phyloP scores from a whole-genome alignment of 1,284 basidiomycete species.

The Vanrija sp. region DNA sequence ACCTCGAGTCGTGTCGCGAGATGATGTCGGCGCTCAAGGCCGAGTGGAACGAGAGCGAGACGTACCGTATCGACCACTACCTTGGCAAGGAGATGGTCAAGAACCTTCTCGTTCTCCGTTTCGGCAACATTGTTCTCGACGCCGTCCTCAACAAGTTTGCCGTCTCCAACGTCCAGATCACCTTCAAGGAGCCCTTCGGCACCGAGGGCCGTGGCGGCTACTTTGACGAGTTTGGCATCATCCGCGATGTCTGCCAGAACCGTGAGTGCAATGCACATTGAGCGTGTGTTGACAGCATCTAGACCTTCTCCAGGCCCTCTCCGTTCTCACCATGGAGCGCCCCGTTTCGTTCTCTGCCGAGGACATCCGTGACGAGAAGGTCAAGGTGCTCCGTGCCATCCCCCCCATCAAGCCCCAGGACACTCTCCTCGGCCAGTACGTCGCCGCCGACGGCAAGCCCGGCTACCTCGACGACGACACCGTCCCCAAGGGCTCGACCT shows the following conservation, averaged over 20 bases:
- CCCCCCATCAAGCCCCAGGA: conserved; percentile 73
- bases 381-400: conserved; percentile 88
- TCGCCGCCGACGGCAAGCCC: conserved; percentile 79
- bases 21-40: conserved; percentile 75
- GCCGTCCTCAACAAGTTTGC: conserved; percentile 90
- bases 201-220: conserved; percentile 96
- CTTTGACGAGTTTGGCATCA: conserved; percentile 98
- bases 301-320: conserved; percentile 91
- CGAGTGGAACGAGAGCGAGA: conserved; percentile 91
- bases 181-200: conserved; percentile 96
- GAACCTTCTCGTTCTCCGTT: conserved; percentile 88
- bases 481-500: conserved; percentile 83
- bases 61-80: conserved; percentile 96
- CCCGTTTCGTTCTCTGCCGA: conserved; percentile 95
- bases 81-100: conserved; percentile 99
- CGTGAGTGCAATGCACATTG: conserved; percentile 58
- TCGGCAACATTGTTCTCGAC: conserved; percentile 84
- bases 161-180: conserved; percentile 93
- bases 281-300: conserved; percentile 1
- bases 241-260: conserved; percentile 93
- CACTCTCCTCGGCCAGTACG: conserved; percentile 87
- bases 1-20: conserved; percentile 76
- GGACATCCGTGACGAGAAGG: conserved; percentile 97
- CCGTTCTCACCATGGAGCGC: conserved; percentile 89
- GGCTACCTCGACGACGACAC: conserved; percentile 96